A percentile compares a stretch with the other conserved stretches of the same genome.
Evolutionary conservation across 2,329 filamentous ascomycete genomes (phyloP).

Genomic region (Herpotrichia juniperi): DNA sequence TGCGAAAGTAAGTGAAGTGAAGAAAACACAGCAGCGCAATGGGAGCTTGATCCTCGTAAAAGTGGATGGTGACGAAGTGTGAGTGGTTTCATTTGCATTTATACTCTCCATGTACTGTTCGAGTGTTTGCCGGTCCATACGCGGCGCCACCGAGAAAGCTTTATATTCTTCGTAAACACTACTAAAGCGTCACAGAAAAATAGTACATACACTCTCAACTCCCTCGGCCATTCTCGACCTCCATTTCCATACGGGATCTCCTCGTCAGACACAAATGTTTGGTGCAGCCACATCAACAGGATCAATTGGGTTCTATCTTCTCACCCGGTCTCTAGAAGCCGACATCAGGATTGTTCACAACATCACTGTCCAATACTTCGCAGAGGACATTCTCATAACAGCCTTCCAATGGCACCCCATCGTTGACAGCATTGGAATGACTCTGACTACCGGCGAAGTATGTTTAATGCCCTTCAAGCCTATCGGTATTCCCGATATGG

Average conservation of each 20-base stretch:
- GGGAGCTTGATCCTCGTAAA: conserved; percentile 75
- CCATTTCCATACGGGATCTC: conserved; percentile 72
- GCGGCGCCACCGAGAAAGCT: too few relatives aligned
- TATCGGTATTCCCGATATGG: conserved; percentile 30
- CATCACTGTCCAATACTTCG: conserved; percentile 57
- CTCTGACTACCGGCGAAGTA: conserved; percentile 72
- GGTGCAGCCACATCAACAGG: conserved; percentile 81
- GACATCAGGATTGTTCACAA: conserved; percentile 38
- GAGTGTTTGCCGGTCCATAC: too few relatives aligned
- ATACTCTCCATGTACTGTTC: neutral
- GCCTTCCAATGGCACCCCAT: conserved; percentile 76
- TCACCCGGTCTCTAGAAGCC: conserved; percentile 30
- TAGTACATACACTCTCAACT: conserved; percentile 65
- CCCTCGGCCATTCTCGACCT: conserved; percentile 82
- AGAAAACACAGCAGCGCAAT: conserved; percentile 67
- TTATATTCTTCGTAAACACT: too few relatives aligned
- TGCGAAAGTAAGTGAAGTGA: conserved; percentile 14
- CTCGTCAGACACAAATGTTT: conserved; percentile 56
- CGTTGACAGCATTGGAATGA: conserved; percentile 66
- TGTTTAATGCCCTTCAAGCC: conserved; percentile 35
- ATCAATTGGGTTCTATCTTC: conserved; percentile 67
- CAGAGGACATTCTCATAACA: conserved; percentile 68
- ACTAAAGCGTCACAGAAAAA: conserved; percentile 21
- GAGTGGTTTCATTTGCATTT: conserved; percentile 42
- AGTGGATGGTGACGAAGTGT: conserved; percentile 62